Conservation (phyloP, 73 alveolate genomes). For the Paramecium caudatum region DNA sequence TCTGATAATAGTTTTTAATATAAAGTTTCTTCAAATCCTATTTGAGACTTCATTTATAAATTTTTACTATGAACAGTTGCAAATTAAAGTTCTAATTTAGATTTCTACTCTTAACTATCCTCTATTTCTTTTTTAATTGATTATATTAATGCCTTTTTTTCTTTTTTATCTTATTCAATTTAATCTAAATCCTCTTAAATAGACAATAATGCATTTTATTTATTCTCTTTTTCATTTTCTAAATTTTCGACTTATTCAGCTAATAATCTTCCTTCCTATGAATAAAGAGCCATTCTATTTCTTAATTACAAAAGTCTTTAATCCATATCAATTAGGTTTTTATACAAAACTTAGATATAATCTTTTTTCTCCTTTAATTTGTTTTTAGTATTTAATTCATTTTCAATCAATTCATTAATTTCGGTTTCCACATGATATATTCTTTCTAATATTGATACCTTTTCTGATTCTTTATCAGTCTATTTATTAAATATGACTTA, state of each 20-base stretch:
- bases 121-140: background rate
- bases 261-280: slow-evolving; percentile 6
- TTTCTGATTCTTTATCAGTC: slow-evolving; percentile 48
- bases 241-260: slow-evolving; percentile 25
- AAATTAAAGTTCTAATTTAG: background rate
- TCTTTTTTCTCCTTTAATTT: slow-evolving; percentile 52
- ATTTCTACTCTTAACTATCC: background rate
- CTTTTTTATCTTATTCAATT: slow-evolving; percentile 50
- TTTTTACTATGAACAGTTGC: slow-evolving; percentile 4
- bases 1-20: slow-evolving; percentile 9
- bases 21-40: slow-evolving; percentile 6
- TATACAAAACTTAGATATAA: slow-evolving; percentile 27
- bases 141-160: background rate
- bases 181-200: slow-evolving; percentile 31
- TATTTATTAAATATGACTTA: background rate
- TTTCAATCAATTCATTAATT: background rate
- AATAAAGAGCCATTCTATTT: slow-evolving; percentile 38
- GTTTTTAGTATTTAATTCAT: background rate
- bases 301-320: slow-evolving; percentile 12
- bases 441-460: background rate
- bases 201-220: background rate
- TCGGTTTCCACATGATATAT: background rate
- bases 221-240: slow-evolving; percentile 38
- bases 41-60: background rate
- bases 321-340: slow-evolving; percentile 18